Evolutionary conservation across 2,329 filamentous ascomycete species (phyloP), one percentile per base, ranked within the genome.

Genomic region (Aspergillus sp.): DNA sequence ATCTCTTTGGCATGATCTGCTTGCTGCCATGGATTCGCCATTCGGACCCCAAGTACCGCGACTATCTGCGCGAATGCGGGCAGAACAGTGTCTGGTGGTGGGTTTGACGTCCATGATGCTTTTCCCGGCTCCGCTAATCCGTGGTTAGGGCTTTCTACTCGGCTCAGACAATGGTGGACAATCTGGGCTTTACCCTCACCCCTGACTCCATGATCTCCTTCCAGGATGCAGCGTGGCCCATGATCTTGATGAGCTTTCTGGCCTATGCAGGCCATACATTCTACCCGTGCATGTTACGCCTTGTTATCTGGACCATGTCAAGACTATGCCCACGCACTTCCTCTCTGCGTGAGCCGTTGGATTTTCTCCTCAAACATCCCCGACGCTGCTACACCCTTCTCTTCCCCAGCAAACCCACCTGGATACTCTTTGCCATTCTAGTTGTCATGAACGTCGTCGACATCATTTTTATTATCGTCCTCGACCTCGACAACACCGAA

Each of bases 301-400:
- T 87, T 1, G 73, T 83, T 8, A 80, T 89, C 39, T 89, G 84
- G 84, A 70, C 68, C 6, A 78, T 82, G 64, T 81, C 75, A 47
- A 83, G 80, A 61, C 52, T 80, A 3, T 67, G 76, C 0, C 79
- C 81, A 0, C 67, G 74, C 4, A 55, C 71, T 2, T 70, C 68
- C 2, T 59, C 49, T 69, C 3, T 77, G 73, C 3, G 69, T 70
- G 45, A 66, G 66, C 33, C 82, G 0, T 71, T 87, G 0, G 71
- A 75, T 1, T 88, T 87, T 61, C 74, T 88, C 1, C 80, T 89
- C 8, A 80, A 86, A 51, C 83, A 89, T 66, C 86, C 85, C 0
- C 78, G 85, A 46, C 76, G 86, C 13, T 87, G 84, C 63, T 88
- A 85, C 64, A 87, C 83, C 3, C 79, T 85, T 2, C 77, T 88